Base-by-base conservation (phyloP, 306 rosid genomes). In the Aeschynomene evenia region DNA sequence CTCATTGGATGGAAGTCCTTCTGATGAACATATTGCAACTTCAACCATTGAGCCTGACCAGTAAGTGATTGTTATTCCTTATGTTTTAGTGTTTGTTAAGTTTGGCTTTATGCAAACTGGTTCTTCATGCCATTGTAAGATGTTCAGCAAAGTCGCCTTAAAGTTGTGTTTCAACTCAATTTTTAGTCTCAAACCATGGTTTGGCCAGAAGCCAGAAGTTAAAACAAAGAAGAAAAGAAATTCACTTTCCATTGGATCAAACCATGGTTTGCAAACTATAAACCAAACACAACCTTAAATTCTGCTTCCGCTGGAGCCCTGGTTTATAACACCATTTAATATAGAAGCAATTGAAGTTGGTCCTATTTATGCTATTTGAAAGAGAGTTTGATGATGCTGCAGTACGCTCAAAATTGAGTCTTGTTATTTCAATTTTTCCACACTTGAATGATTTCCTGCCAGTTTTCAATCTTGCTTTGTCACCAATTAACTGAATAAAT, bases 1-100 rank as follows among this genome's bases (percentile, higher is more conserved):
- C 21, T 82, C 91, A 7, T 72, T 77, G 66, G 91, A 91, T 54
- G 79, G 81, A 20, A 80, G 71, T 76, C 71, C 81, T 74, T 70
- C 39, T 23, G 88, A 88, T 59, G 88, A 84, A 54, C 89, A 59
- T 70, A 70, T 59, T 28, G 60, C 76, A 63, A 78, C 72, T 67
- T 63, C 88, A 7, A 46, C 87, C 65, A 54, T 49, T 76, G 70
- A 71, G 66, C 64, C 87, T 43, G 74, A 71, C 50, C 81, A 78
- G 98, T 89, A 84, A 39, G 95, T 78, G 63, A 48, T 50, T 71
- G 42, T 63, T 61, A 62, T 42, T 63, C 22, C 66, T 33, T n/a
- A 19, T n/a, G 31, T 57, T 18, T 59, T 16, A 45, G 40, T 9
- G 2, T 34, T 4, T 28, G 31, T 28, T 28, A 3, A 6, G 31